Base-by-base conservation (phyloP, 805 yeast genomes). In the Sugiyamaella marilandica region DNA sequence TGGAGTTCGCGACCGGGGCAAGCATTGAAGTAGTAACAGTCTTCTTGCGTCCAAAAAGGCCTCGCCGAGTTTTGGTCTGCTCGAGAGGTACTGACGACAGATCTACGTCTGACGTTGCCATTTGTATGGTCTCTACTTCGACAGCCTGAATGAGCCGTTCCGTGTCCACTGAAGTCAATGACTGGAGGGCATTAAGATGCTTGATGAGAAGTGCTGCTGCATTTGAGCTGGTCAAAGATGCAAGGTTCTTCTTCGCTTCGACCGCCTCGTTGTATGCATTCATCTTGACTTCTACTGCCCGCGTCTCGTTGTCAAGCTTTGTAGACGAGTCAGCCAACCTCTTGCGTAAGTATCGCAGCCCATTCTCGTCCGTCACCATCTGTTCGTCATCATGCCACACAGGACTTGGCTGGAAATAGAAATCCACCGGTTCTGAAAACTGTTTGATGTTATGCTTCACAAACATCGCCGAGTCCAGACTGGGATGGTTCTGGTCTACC, bases 341-440 rank as follows among this genome's bases (percentile, higher is more conserved):
- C 31, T 71, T 72, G 16, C 73, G 64, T 47, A 73, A 59, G 50
- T 57, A 65, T 45, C 61, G 57, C 51, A 67, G 60, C 5, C 70
- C 66, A 18, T 60, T 56, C 41, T 79, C 82, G 43, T 78, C 77
- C 4, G 77, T 73, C 1, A 82, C 77, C 57, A 84, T 75, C 34
- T 79, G 72, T 58, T 89, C 96, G 68, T 94, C 97, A 64, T 94
- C 99, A 69, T 92, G 98, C 99, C 99, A 94, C 41, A 94, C 84
- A 31, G 90, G 83, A 24, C 95, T 84, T 1, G 98, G 97, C 57
- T 87, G 79, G 63, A 86, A 94, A 59, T 81, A 76, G 64, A 86
- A 88, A 70, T 92, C 98, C 5, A 73, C 74, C 0, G 97, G 98
- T 61, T 90, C 97, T 44, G 75, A 75, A 97, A 97, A 94, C 33